Evolutionary conservation across 2,329 filamentous ascomycete genomes (phyloP).

Genomic region (Neopestalotiopsis rosae): DNA sequence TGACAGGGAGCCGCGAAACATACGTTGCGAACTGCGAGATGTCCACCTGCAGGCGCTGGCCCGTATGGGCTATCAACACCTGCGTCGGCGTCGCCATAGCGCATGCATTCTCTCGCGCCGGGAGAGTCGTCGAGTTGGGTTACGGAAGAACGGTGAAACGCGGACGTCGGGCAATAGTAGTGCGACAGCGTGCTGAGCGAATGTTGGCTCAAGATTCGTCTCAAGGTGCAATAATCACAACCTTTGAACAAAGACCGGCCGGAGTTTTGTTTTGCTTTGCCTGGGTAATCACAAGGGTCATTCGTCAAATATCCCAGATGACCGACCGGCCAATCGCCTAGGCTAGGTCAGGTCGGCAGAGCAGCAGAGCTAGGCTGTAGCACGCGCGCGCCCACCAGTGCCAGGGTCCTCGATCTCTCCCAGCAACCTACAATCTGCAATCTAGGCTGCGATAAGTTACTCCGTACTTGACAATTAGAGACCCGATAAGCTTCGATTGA

Average conservation of each 20-base stretch:
- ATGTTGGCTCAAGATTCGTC: neutral
- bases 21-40: constrained; percentile 77
- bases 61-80: constrained; percentile 91
- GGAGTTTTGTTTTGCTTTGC: neutral
- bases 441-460: too few species aligned
- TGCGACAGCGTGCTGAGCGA: neutral
- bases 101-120: constrained; percentile 32
- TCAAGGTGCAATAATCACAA: neutral
- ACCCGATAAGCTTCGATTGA: neutral
- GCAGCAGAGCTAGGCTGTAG: neutral
- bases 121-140: neutral
- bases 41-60: constrained; percentile 83
- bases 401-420: too few species aligned
- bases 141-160: neutral
- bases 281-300: neutral
- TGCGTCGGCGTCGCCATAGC: constrained; percentile 79
- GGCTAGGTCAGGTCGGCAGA: neutral
- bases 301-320: neutral
- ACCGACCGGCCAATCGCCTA: neutral
- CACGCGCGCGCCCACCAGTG: neutral
- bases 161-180: neutral
- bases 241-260: neutral
- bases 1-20: constrained; percentile 36
- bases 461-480: neutral
- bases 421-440: too few species aligned